Conservation (phyloP, 768 basidiomycete genomes). For the Pleurotus pulmonarius region DNA sequence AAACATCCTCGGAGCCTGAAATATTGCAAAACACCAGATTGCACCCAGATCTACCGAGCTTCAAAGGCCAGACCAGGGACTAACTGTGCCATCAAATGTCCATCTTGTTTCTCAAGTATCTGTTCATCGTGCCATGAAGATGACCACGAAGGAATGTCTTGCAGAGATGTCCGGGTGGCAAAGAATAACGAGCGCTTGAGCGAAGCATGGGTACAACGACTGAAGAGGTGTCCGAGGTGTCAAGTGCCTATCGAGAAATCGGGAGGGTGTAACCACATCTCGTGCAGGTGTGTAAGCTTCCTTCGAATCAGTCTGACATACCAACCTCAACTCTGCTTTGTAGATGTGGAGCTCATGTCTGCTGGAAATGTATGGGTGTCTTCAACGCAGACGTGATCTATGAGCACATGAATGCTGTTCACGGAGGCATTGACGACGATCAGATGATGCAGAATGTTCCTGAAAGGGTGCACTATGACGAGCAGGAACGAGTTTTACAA, state of each 20-base stretch:
- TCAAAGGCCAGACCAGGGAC: not conserved
- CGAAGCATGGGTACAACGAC: slow-evolving; percentile 33
- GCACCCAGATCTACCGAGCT: slow-evolving; percentile 57
- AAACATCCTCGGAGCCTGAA: slow-evolving; percentile 52
- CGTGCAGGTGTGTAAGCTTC: slow-evolving; percentile 33
- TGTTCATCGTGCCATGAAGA: slow-evolving; percentile 48
- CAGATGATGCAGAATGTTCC: too few relatives aligned
- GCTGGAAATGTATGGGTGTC: too few relatives aligned
- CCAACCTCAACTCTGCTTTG: too few relatives aligned
- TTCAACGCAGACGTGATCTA: too few relatives aligned
- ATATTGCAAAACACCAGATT: slow-evolving; percentile 73
- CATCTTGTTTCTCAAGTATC: slow-evolving; percentile 32
- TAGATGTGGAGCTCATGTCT: slow-evolving; percentile 39
- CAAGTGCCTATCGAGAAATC: slow-evolving; percentile 41
- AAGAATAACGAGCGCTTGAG: slow-evolving; percentile 28
- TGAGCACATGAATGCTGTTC: too few relatives aligned
- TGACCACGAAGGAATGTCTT: slow-evolving; percentile 50
- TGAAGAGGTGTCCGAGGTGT: slow-evolving; percentile 47
- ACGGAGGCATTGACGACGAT: too few relatives aligned
- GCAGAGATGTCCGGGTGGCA: slow-evolving; percentile 29
- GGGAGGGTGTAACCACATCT: slow-evolving; percentile 54
- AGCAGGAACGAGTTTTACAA: not conserved
- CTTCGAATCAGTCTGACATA: not conserved
- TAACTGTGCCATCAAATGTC: slow-evolving; percentile 7
- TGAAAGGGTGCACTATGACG: not conserved